Percentiles rank a stretch among this genome's conserved stretches.
These are phyloP conservation scores for Geotrichum citri-aurantii DNA, from an alignment of 1,139 yeast genomes.

Conservation along the genomic window DNA sequence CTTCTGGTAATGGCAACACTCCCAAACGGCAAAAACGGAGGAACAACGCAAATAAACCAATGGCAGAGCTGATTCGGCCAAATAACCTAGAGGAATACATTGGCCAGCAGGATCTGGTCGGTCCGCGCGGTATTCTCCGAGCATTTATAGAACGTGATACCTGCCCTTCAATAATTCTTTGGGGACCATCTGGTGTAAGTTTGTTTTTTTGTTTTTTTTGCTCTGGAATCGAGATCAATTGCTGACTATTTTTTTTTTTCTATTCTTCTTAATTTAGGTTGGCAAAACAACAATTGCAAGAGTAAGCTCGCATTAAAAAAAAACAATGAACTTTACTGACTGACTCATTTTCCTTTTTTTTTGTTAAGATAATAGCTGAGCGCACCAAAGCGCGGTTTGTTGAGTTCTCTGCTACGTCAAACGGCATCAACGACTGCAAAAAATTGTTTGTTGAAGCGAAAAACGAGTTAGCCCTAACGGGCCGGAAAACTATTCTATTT, in stretches of 20 bases:
- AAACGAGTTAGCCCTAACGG: conserved; percentile 60
- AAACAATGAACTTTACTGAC: neutral
- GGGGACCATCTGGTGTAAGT: conserved; percentile 89
- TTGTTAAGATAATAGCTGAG: conserved; percentile 54
- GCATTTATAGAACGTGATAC: conserved; percentile 55
- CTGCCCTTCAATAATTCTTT: conserved; percentile 75
- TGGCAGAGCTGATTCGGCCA: conserved; percentile 86
- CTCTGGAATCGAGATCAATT: neutral
- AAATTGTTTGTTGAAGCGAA: conserved; percentile 69
- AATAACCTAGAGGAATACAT: conserved; percentile 63
- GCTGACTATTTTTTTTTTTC: neutral
- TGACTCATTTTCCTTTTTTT: neutral
- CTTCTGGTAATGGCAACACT: conserved; percentile 2
- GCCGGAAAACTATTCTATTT: conserved; percentile 69
- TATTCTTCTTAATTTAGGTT: conserved; percentile 8
- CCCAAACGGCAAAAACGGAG: conserved; percentile 7
- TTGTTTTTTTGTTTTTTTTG: neutral
- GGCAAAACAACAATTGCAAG: conserved; percentile 82
- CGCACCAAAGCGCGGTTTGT: conserved; percentile 56
- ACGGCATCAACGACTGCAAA: conserved; percentile 64
- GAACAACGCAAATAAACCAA: conserved; percentile 41
- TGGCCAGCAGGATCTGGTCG: conserved; percentile 82
- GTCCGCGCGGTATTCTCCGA: conserved; percentile 63
- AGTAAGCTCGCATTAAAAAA: conserved; percentile 26
- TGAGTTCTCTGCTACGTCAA: conserved; percentile 82